phyloP scores from a whole-genome alignment of 495 filamentous ascomycete species.

The Penicillium ochrochloron region DNA sequence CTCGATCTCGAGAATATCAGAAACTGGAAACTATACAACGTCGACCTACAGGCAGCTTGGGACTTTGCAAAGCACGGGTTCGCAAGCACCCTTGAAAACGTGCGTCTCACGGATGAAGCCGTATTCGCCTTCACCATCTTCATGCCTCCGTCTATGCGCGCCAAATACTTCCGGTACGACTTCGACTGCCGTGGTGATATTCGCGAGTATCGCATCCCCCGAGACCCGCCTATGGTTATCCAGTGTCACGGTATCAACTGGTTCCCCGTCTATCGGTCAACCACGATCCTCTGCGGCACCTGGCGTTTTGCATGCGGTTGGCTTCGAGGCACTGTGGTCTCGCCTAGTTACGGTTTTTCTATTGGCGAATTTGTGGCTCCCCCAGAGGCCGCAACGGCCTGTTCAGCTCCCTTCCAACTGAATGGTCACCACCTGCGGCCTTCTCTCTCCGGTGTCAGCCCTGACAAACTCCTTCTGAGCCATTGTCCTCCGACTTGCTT shows the following conservation, averaged over 20 bases:
- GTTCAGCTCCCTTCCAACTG: background rate
- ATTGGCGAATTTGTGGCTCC: background rate
- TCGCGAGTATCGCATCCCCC: background rate
- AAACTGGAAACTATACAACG: background rate
- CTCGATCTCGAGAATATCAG: background rate
- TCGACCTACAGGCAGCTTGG: background rate
- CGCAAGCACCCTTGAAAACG: background rate
- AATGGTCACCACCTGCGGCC: background rate
- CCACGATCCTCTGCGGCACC: background rate
- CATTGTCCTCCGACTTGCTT: background rate
- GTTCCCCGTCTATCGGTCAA: background rate
- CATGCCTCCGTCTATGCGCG: background rate
- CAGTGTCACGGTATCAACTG: constrained; percentile 1
- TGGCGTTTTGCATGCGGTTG: background rate
- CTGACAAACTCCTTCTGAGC: background rate
- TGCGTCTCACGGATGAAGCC: background rate
- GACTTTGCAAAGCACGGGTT: background rate
- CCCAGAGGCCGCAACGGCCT: background rate
- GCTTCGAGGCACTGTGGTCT: background rate
- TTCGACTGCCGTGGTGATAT: background rate
- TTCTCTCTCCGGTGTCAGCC: background rate
- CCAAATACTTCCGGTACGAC: background rate
- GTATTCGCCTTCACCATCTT: background rate
- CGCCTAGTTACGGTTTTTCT: background rate
- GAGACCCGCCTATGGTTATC: constrained; percentile 3